Evolutionary conservation across 805 yeast species (phyloP).

Genomic region (Jamesozyma gamospora): DNA sequence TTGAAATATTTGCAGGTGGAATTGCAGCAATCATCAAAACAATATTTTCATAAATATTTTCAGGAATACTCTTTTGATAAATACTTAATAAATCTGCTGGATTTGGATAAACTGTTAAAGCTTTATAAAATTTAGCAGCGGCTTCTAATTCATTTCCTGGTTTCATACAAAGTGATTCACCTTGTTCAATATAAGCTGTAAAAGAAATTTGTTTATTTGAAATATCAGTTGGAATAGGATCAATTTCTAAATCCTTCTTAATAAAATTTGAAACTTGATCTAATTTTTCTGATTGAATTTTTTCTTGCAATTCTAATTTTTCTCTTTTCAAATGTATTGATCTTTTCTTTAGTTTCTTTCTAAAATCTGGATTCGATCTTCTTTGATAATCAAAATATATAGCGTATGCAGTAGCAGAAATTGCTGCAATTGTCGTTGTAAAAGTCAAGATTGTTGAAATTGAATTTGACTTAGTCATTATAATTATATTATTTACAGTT

Average conservation of each 20-base stretch:
- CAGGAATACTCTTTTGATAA: constrained; percentile 82
- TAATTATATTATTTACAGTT: not conserved
- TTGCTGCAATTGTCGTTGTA: constrained; percentile 29
- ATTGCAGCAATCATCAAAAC: constrained; percentile 83
- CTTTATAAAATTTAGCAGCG: constrained; percentile 88
- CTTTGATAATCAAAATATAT: constrained; percentile 87
- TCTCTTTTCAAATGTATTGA: constrained; percentile 49
- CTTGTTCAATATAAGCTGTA: constrained; percentile 72
- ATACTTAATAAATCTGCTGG: constrained; percentile 86
- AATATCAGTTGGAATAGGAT: constrained; percentile 68
- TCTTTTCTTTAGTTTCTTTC: constrained; percentile 58
- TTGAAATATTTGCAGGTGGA: constrained; percentile 61
- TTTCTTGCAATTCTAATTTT: constrained; percentile 34
- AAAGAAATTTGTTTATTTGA: constrained; percentile 67
- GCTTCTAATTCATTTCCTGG: constrained; percentile 69
- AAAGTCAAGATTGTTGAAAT: constrained; percentile 1
- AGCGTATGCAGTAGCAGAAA: constrained; percentile 63
- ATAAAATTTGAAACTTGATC: constrained; percentile 53
- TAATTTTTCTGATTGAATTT: constrained; percentile 47
- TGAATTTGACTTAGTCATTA: not conserved
- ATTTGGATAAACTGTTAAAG: constrained; percentile 84
- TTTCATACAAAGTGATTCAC: constrained; percentile 65
- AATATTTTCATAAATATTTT: constrained; percentile 69
- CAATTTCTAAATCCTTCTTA: constrained; percentile 49
- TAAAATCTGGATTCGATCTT: constrained; percentile 72